Percentiles rank a stretch among this genome's conserved stretches.
Evolutionary conservation across 176 grass and related monocot genomes (phyloP).

Genomic region (Hordeum vulgare): DNA sequence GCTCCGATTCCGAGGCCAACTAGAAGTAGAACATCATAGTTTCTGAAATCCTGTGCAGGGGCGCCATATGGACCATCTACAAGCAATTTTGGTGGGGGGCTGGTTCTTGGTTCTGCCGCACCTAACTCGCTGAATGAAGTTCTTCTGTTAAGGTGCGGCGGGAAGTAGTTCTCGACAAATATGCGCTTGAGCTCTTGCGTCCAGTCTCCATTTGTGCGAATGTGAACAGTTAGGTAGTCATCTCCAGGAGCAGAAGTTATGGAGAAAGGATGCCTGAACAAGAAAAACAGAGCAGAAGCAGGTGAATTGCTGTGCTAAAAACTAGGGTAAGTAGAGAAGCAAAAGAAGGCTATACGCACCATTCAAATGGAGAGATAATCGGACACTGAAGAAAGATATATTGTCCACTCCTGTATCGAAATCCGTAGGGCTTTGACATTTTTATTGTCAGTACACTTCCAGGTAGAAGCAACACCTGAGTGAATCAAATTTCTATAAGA

Average conservation of each 20-base stretch:
- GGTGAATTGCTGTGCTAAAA: slow-evolving; percentile 14
- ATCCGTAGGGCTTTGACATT: slow-evolving; percentile 96
- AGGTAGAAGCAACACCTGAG: slow-evolving; percentile 80
- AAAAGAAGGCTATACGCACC: slow-evolving; percentile 26
- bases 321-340: not conserved
- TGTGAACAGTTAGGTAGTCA: slow-evolving; percentile 92
- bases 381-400: slow-evolving; percentile 99
- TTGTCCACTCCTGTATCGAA: slow-evolving; percentile 95
- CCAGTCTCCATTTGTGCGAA: slow-evolving; percentile 90
- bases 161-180: slow-evolving; percentile 84
- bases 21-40: slow-evolving; percentile 91
- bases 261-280: slow-evolving; percentile 91
- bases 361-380: slow-evolving; percentile 92
- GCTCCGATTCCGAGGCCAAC: slow-evolving; percentile 92
- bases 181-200: slow-evolving; percentile 93
- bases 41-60: slow-evolving; percentile 90
- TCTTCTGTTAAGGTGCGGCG: slow-evolving; percentile 53
- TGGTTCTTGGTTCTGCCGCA: slow-evolving; percentile 41
- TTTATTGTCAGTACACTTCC: slow-evolving; percentile 93
- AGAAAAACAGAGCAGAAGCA: not conserved
- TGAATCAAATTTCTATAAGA: slow-evolving; percentile 19
- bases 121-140: slow-evolving; percentile 61
- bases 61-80: slow-evolving; percentile 96
- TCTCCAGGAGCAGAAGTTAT: slow-evolving; percentile 97
- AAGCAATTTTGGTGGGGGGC: slow-evolving; percentile 51